A percentile compares a stretch with the other conserved stretches of the same genome.
phyloP scores from a whole-genome alignment of 495 filamentous ascomycete genomes.

The Pseudoneurospora amorphoporcata region DNA sequence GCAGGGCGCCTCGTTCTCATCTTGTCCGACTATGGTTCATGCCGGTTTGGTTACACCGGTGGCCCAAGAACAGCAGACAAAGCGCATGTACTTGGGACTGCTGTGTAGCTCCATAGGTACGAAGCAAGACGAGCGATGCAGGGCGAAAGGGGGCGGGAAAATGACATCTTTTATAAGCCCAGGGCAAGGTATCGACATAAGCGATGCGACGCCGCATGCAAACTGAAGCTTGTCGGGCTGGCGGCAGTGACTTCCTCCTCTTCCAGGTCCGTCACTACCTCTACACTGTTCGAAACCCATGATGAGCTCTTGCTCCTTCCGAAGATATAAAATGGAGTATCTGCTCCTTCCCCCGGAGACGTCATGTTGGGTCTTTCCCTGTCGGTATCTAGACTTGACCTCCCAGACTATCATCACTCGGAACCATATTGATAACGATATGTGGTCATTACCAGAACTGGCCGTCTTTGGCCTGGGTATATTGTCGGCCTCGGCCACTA shows the following conservation, averaged over 20 bases:
- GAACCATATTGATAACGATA: background rate
- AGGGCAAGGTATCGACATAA: background rate
- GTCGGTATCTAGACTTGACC: background rate
- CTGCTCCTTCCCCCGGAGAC: background rate
- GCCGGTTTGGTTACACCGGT: background rate
- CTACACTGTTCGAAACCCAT: background rate
- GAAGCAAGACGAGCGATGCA: background rate
- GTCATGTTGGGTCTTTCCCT: background rate
- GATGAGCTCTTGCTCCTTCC: background rate
- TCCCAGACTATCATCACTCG: background rate
- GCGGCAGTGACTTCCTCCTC: background rate
- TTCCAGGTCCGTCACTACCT: background rate
- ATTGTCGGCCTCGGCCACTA: constrained; percentile 30
- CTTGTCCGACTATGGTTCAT: background rate
- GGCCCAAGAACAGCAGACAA: background rate
- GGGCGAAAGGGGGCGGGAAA: background rate
- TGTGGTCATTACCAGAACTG: constrained; percentile 14
- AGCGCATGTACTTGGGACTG: background rate
- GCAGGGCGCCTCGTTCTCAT: background rate
- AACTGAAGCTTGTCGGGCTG: background rate
- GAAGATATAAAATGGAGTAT: background rate
- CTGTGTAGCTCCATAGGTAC: background rate
- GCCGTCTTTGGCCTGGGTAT: constrained; percentile 17
- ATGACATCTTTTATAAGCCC: background rate
- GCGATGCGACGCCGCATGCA: background rate